Conservation (phyloP, 169 alveolate genomes). For the Theileria parva region DNA sequence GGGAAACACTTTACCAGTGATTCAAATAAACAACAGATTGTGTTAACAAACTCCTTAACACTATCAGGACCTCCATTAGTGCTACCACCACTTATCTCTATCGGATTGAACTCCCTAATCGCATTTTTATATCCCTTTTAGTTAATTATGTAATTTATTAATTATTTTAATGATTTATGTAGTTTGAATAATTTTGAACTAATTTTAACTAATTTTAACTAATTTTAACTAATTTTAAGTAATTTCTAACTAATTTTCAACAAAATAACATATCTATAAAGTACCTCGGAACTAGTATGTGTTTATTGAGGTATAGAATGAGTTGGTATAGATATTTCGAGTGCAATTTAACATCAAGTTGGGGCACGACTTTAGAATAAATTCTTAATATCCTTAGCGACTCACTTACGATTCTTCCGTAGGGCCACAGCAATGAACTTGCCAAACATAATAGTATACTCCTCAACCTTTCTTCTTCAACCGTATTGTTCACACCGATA, state of each 20-base stretch:
- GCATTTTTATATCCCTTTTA: not conserved
- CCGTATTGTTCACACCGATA: not conserved
- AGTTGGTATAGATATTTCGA: slow-evolving; percentile 27
- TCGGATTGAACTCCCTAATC: slow-evolving; percentile 53
- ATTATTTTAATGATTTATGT: not conserved
- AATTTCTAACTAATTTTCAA: not conserved
- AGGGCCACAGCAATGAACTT: slow-evolving; percentile 65
- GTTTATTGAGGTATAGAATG: slow-evolving; percentile 49
- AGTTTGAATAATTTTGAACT: too few species aligned
- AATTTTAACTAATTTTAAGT: not conserved
- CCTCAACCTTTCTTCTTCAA: slow-evolving; percentile 27
- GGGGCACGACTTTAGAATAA: slow-evolving; percentile 32
- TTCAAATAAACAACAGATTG: slow-evolving; percentile 56
- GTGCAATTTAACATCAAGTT: slow-evolving; percentile 25
- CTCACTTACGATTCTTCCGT: slow-evolving; percentile 48
- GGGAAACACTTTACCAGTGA: slow-evolving; percentile 54
- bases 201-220: not conserved
- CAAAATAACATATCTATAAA: too few species aligned
- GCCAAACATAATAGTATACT: slow-evolving; percentile 44
- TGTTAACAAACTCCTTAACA: slow-evolving; percentile 61
- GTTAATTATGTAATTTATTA: not conserved
- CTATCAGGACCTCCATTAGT: slow-evolving; percentile 34
- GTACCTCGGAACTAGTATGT: slow-evolving; percentile 19
- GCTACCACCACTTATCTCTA: slow-evolving; percentile 44
- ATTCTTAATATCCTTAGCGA: slow-evolving; percentile 49